Percentiles rank a stretch among this genome's conserved stretches.
These are phyloP conservation scores for Plenodomus tracheiphilus DNA, from an alignment of 2,329 filamentous ascomycete genomes.

Conservation along the genomic window DNA sequence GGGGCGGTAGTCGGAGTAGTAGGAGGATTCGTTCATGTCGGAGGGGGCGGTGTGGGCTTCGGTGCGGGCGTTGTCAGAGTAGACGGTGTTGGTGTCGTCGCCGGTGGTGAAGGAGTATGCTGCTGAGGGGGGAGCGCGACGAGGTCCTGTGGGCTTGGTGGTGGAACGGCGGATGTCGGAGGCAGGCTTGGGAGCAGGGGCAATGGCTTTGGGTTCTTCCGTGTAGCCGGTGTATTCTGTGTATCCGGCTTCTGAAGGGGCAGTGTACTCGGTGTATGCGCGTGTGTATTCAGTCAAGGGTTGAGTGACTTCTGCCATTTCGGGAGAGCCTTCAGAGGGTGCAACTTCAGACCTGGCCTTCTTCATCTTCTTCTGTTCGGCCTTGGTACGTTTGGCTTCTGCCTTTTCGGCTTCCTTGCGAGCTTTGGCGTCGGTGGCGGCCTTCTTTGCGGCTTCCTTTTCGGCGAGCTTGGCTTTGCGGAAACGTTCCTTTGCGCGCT, in stretches of 20 bases:
- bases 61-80: slow-evolving; percentile 40
- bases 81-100: slow-evolving; percentile 49
- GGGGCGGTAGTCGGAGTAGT: slow-evolving; percentile 49
- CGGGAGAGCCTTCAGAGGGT: slow-evolving; percentile 31
- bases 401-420: slow-evolving; percentile 47
- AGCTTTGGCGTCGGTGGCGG: slow-evolving; percentile 47
- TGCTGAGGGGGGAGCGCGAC: slow-evolving; percentile 41
- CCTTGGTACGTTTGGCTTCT: slow-evolving; percentile 42
- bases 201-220: slow-evolving; percentile 2
- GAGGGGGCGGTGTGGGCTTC: slow-evolving; percentile 26
- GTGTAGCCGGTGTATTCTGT: background rate
- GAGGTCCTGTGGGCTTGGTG: slow-evolving; percentile 22
- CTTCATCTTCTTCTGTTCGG: slow-evolving; percentile 50
- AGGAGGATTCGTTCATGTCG: slow-evolving; percentile 37
- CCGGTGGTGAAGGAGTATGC: slow-evolving; percentile 56
- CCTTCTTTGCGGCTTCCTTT: slow-evolving; percentile 40
- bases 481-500: slow-evolving; percentile 55
- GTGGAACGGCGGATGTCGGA: slow-evolving; percentile 3
- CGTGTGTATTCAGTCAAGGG: slow-evolving; percentile 29
- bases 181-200: slow-evolving; percentile 9
- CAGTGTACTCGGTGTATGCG: slow-evolving; percentile 34
- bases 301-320: slow-evolving; percentile 31
- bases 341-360: slow-evolving; percentile 36
- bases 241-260: slow-evolving; percentile 25
- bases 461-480: slow-evolving; percentile 49